Base-by-base conservation (phyloP, 2,329 filamentous ascomycete species). In the Botrytis tulipae region DNA sequence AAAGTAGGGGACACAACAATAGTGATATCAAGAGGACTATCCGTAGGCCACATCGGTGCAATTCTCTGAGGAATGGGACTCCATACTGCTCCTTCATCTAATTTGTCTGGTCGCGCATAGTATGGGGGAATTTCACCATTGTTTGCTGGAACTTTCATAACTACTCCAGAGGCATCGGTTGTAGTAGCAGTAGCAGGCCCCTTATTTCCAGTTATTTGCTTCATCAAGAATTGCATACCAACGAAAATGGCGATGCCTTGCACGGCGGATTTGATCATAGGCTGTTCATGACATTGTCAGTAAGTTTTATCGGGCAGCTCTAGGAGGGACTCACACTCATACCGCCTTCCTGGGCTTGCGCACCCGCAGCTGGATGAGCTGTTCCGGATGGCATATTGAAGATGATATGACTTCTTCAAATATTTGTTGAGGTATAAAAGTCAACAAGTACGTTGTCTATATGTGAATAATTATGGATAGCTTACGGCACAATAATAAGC, bases 21-120 rank as follows among this genome's bases (percentile, higher is more conserved):
- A 77, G 89, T 86, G 78, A 99, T 89, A 82, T 99, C 96, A 77
- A 99, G 83, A 74, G 89, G 85, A 79, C 90, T 93, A 81, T 96
- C 90, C 66, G 88, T 84, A 3, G 93, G 90, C 96, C 96, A 99
- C 80, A 98, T 94, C 35, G 96, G 95, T 54, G 92, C 92, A 75
- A 98, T 86, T 73, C 87, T 87, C 77, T 91, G 87, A 1, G 94
- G 94, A 29, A 93, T 83, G 1, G 83, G 82, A 78, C 87, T 92
- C 81, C 91, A 91, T 69, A 86, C 83, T 35, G 90, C 91, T 77
- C 88, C 89, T 74, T 89, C 86, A 83, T 90, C 82, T 80, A 90
- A 84, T 74, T 82, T 81, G 74, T 85, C 82, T n/a, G 92, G 91
- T 70, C 92, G 88, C 75, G 91, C 85, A 71, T 86, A 84, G 80